Base-by-base conservation (phyloP, 768 basidiomycete genomes). In the Cyclocybe cylindracea region DNA sequence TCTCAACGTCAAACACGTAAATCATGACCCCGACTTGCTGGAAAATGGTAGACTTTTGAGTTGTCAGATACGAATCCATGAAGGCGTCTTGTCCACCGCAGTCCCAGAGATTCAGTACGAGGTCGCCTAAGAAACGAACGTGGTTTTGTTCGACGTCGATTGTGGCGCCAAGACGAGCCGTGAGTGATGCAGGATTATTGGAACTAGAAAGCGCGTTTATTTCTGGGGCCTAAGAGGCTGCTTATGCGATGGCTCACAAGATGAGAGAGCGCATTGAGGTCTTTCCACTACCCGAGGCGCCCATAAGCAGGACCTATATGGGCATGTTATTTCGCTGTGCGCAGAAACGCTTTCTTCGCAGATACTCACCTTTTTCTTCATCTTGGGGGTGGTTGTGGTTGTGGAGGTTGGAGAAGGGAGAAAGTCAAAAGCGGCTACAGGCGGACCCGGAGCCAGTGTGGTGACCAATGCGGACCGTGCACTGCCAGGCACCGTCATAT, bases 191-290 rank as follows among this genome's bases (percentile, higher is more conserved):
- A 24, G 93, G 91, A 62, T 96, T 93, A 67, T 96, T 96, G 39
- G 94, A 93, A 68, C 94, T 96, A 62, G n/a, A 37, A 46, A 40
- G 44, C 42, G 40, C 43, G 47, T 59, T 63, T 54, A 24, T 24
- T 24, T 24, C 24, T 40, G 39, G 31, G 44, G 56, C 46, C 48
- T 34, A 47, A 49, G 46, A 29, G 46, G 39, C 43, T 19, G 32
- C 18, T 14, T 18, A 51, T 44, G 46, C 36, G 44, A 46, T 40
- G 54, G 40, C 91, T 75, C 73, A 95, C 94, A 99, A 99, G 66
- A 99, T 98, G 70, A 99, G 88, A 24, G 94, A 95, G 48, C 97
- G 84, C 97, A 99, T 99, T 5, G 96, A 98, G 9, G 96, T 98
- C 78, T 92, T 93, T 50, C 90, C 90, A 63, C 91, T 92, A 57